Evolutionary conservation across 257 asterid species (phyloP).

Genomic region (Craterostigma plantagineum): DNA sequence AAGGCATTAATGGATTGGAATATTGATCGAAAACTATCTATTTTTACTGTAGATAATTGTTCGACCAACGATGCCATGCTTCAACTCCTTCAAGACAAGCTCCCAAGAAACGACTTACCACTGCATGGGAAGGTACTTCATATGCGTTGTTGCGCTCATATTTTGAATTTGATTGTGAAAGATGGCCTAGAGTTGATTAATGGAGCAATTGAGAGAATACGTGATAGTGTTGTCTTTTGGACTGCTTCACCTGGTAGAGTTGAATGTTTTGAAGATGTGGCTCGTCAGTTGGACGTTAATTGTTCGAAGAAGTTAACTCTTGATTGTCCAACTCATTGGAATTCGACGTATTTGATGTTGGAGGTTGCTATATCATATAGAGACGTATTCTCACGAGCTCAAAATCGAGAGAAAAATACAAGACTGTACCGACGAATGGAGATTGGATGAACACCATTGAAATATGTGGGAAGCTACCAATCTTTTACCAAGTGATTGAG

Average conservation of each 20-base stretch:
- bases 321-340: conserved; percentile 5
- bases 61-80: conserved; percentile 1
- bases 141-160: background rate
- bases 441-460: background rate
- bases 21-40: background rate
- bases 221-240: background rate
- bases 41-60: background rate
- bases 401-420: background rate
- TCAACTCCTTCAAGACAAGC: background rate
- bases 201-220: background rate
- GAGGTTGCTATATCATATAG: background rate
- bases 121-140: background rate
- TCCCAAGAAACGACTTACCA: background rate
- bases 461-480: background rate
- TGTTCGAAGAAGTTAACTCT: background rate
- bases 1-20: background rate
- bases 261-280: background rate
- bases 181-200: background rate
- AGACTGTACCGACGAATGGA: background rate
- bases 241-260: background rate
- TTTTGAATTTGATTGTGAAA: background rate
- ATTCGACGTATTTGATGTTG: background rate
- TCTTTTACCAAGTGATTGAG: background rate
- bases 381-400: conserved; percentile 2
- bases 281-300: background rate